Evolutionary conservation across 768 basidiomycete genomes (phyloP).

Genomic region (Lyophyllum decastes): DNA sequence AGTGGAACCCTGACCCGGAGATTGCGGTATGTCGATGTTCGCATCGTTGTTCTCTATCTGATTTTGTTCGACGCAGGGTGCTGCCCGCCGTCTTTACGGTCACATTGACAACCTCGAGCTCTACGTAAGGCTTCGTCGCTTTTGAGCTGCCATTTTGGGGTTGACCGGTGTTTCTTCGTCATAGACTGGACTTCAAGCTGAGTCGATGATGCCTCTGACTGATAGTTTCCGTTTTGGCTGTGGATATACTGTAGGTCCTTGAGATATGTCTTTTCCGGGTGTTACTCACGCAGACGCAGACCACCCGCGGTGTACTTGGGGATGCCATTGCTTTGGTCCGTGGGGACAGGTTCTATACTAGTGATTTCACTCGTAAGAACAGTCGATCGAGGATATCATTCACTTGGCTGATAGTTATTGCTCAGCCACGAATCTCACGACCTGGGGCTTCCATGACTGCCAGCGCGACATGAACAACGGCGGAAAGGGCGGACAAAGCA

Average conservation of each 20-base stretch:
- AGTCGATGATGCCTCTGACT: constrained; percentile 29
- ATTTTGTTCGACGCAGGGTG: constrained; percentile 7
- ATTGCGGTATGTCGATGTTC: constrained; percentile 33
- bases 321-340: constrained; percentile 54
- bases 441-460: constrained; percentile 55
- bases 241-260: constrained; percentile 26
- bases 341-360: constrained; percentile 54
- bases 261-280: not conserved
- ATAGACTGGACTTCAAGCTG: constrained; percentile 28
- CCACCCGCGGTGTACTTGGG: constrained; percentile 48
- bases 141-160: not conserved
- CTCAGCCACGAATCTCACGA: constrained; percentile 45
- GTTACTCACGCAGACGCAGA: constrained; percentile 24
- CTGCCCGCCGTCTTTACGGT: constrained; percentile 29
- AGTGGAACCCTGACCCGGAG: constrained; percentile 49
- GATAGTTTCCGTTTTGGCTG: constrained; percentile 25
- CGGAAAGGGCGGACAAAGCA: constrained; percentile 20
- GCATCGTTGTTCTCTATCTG: too few relatives aligned
- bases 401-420: too few relatives aligned
- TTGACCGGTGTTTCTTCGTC: not conserved
- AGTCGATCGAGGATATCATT: too few relatives aligned
- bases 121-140: constrained; percentile 18
- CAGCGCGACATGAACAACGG: constrained; percentile 38
- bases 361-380: constrained; percentile 46
- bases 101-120: constrained; percentile 33